Base-by-base conservation (phyloP, 345 rosid genomes). In the Pistacia vera region DNA sequence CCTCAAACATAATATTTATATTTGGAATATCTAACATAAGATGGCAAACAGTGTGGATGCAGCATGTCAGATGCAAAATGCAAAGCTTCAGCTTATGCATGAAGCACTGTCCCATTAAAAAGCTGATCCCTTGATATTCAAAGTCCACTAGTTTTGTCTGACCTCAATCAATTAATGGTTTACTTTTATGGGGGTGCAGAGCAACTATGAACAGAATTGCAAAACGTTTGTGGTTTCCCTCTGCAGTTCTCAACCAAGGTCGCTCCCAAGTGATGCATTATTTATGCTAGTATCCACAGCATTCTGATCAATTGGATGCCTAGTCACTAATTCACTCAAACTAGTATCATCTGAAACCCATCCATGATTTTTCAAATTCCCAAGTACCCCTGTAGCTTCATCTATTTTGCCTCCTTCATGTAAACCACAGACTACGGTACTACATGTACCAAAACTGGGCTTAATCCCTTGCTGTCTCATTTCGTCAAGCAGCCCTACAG, bases 381-480 rank as follows among this genome's bases (percentile, higher is more conserved):
- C 64, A 20, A 57, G 44, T 20, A 71, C 18, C 74, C 35, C 44
- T 58, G 74, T 18, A 0, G 74, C 65, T 71, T 71, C 52, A 25
- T 71, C 74, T 41, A 46, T 58, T 38, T 58, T 62, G 49, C 74
- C 74, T 36, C 65, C 55, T 58, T 58, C 25, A 41, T 71, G 65
- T n/a, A 71, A 58, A 41, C 74, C 36, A 13, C 22, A 7, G 20
- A 58, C 38, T 38, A 71, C 11, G 57, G 38, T 22, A 54, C 51
- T 71, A 46, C 55, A 58, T 7, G 74, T 20, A 41, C 64, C 48
- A 71, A 58, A 36, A 49, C 55, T 4, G 35, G 65, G 65, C 63
- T 58, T 71, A 57, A 38, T 8, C 14, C 54, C 74, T 12, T 8
- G 20, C 36, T 35, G 16, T 25, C 64, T 44, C 74, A 71, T 71